phyloP scores from a whole-genome alignment of 2,329 filamentous ascomycete species.

The Neopestalotiopsis rosae region DNA sequence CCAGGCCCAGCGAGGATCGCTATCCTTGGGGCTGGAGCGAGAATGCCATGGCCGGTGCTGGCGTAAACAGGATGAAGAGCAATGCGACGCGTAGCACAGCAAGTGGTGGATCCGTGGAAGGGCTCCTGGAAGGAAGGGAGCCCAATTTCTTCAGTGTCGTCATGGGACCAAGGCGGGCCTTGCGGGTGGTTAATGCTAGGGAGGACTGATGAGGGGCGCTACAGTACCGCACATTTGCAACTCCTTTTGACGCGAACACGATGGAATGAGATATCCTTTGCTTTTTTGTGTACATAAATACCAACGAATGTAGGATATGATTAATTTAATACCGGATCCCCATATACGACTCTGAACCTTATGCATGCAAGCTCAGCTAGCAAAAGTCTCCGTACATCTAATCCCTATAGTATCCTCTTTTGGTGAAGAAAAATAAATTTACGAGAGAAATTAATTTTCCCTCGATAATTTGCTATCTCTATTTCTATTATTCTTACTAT shows the following conservation, averaged over 20 bases:
- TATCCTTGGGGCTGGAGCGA: constrained; percentile 30
- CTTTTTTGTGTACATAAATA: not conserved
- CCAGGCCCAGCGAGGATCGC: constrained; percentile 34
- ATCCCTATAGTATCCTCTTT: no score
- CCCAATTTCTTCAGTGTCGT: constrained; percentile 75
- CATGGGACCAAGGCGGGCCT: constrained; percentile 69
- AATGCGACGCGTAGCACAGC: constrained; percentile 41
- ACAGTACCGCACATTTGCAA: constrained; percentile 11
- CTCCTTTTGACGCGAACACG: not conserved
- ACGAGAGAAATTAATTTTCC: no score
- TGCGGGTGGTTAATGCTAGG: constrained; percentile 68
- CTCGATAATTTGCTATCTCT: no score
- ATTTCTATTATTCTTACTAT: no score
- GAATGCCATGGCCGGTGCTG: constrained; percentile 24
- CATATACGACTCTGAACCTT: not conserved
- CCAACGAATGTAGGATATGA: not conserved
- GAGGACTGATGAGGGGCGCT: constrained; percentile 34
- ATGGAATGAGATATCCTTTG: constrained; percentile 5
- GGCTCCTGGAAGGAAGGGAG: constrained; percentile 55
- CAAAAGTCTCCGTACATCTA: no score
- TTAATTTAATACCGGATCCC: not conserved
- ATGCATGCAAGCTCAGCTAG: not conserved
- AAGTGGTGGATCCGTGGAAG: constrained; percentile 41
- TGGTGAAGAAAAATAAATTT: no score
- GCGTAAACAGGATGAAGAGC: constrained; percentile 34